These are phyloP conservation scores for Lactarius evosmus DNA, from an alignment of 768 basidiomycete species.

Conservation along the genomic window DNA sequence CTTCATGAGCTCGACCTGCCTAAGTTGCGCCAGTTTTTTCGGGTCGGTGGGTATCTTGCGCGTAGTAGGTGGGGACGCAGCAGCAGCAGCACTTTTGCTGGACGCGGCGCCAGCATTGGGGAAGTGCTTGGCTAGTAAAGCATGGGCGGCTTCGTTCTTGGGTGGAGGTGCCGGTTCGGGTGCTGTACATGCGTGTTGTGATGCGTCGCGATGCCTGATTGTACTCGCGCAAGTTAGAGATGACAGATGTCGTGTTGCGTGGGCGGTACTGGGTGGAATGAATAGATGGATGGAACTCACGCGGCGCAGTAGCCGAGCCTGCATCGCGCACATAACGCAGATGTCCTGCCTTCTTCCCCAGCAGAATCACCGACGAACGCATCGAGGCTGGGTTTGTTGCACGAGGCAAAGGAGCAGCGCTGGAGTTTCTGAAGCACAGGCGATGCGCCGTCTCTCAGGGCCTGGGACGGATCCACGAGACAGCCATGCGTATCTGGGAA, in stretches of 20 bases:
- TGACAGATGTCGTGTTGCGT: too few relatives aligned
- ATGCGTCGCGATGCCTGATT: slow-evolving; percentile 62
- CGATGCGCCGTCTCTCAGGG: neutral
- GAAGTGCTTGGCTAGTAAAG: slow-evolving; percentile 54
- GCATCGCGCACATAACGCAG: slow-evolving; percentile 52
- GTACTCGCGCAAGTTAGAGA: slow-evolving; percentile 15
- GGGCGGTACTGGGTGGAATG: neutral
- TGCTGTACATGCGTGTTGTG: slow-evolving; percentile 54
- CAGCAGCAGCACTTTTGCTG: slow-evolving; percentile 24
- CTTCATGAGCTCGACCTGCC: slow-evolving; percentile 65
- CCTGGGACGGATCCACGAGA: slow-evolving; percentile 27
- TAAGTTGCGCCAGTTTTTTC: slow-evolving; percentile 50
- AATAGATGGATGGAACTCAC: slow-evolving; percentile 40
- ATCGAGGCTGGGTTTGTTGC: slow-evolving; percentile 54
- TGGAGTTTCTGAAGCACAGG: slow-evolving; percentile 36
- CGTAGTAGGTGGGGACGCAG: slow-evolving; percentile 15
- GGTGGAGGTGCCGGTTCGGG: slow-evolving; percentile 25
- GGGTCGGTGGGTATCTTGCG: slow-evolving; percentile 44
- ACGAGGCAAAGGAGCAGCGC: slow-evolving; percentile 51
- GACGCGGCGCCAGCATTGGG: slow-evolving; percentile 29
- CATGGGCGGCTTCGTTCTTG: slow-evolving; percentile 49
- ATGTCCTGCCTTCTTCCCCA: slow-evolving; percentile 31
- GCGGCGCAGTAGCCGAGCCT: slow-evolving; percentile 57
- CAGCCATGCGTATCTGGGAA: slow-evolving; percentile 61
- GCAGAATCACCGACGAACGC: slow-evolving; percentile 36